A percentile compares a stretch with the other conserved stretches of the same genome.
Evolutionary conservation across 495 filamentous ascomycete species (phyloP).

Genomic region (Penicillium macrosclerotiorum): DNA sequence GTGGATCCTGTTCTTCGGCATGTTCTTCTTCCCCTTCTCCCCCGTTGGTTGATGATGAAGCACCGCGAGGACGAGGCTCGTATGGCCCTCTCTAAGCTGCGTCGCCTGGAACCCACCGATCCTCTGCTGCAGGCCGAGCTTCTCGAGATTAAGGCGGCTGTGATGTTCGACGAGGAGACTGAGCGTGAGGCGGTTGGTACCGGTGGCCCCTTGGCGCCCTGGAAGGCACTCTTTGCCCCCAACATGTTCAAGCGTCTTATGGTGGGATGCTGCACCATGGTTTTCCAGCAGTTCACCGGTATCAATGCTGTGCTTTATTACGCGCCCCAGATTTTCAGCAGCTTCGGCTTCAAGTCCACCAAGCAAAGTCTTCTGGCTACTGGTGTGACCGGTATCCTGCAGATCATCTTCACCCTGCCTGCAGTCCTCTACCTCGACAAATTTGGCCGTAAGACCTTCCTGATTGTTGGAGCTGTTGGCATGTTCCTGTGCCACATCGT

Average conservation of each 20-base stretch:
- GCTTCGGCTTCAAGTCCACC: constrained; percentile 28
- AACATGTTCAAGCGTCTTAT: constrained; percentile 65
- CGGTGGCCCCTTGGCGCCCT: constrained; percentile 56
- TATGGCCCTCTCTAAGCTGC: constrained; percentile 60
- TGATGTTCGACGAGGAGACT: constrained; percentile 59
- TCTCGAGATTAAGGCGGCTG: constrained; percentile 59
- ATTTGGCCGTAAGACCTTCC: constrained; percentile 65
- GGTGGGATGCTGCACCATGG: constrained; percentile 44
- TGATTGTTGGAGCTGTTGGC: constrained; percentile 67
- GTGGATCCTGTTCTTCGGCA: constrained; percentile 63
- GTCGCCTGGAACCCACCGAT: constrained; percentile 60
- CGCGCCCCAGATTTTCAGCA: constrained; percentile 37
- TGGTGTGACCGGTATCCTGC: constrained; percentile 67
- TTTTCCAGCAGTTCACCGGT: constrained; percentile 62
- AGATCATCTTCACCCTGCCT: constrained; percentile 66
- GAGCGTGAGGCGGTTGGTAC: constrained; percentile 49
- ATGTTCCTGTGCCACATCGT: constrained; percentile 59
- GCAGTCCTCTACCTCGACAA: constrained; percentile 70
- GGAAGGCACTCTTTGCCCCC: constrained; percentile 48
- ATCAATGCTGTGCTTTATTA: constrained; percentile 66
- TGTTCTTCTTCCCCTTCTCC: constrained; percentile 74
- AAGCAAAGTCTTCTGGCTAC: constrained; percentile 63
- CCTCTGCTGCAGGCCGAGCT: constrained; percentile 64
- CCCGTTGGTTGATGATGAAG: constrained; percentile 74
- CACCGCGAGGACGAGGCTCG: constrained; percentile 76